Conservation (phyloP, 257 asterid genomes). For the Solanum corneliomulleri region DNA sequence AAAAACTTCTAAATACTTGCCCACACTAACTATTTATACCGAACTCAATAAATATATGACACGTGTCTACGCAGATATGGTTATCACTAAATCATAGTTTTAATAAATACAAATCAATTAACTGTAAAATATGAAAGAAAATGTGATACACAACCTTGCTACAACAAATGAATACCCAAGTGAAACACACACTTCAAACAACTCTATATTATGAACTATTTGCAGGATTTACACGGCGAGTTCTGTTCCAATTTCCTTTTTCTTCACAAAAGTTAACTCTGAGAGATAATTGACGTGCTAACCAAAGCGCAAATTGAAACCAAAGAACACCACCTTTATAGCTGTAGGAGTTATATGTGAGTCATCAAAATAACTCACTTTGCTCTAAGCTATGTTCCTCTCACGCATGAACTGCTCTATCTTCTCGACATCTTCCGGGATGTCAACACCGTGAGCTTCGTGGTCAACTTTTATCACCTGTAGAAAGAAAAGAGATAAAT, state of each 20-base stretch:
- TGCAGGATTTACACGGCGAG: neutral
- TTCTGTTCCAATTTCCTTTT: neutral
- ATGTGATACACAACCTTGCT: neutral
- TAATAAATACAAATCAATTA: neutral
- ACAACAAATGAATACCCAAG: neutral
- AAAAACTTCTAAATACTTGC: neutral
- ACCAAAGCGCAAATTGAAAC: neutral
- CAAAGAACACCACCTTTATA: neutral
- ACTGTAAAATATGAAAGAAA: neutral
- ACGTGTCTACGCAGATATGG: neutral
- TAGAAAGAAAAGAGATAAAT: neutral
- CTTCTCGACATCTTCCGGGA: constrained; percentile 4
- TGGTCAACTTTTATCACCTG: constrained; percentile 8
- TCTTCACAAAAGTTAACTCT: neutral
- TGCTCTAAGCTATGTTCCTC: neutral
- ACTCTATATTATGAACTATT: neutral
- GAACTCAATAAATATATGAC: neutral
- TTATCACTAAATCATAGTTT: neutral
- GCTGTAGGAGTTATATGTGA: neutral
- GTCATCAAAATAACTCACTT: neutral
- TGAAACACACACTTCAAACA: neutral
- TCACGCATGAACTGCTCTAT: constrained; percentile 1
- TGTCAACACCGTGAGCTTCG: constrained; percentile 1
- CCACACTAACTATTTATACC: neutral
- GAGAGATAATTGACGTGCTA: neutral